Evolutionary conservation across 1,139 yeast genomes (phyloP), one percentile per base, ranked within the genome.

Genomic region (Suhomyces kunorum): DNA sequence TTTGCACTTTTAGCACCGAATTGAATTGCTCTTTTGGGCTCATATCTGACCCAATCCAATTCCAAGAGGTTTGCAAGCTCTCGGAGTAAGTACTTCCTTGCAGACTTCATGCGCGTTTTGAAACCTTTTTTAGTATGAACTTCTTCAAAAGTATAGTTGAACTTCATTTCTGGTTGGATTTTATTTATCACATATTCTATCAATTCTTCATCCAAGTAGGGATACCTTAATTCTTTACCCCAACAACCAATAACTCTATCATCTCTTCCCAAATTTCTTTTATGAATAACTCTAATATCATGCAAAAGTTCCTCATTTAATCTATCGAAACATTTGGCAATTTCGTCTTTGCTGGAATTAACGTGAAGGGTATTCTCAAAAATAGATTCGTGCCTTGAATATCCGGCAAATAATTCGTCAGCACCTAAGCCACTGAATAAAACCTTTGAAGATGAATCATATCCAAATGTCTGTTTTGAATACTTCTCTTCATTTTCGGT

Each of bases 1-100:
- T 92, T 92, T 1, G 99, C 98, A 56, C 96, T 85, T 50, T 86
- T 81, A 0, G 98, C 87, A 0, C 99, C 99, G 63, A 92, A 92
- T 56, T 92, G 98, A 45, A 92, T 89, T 0, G 99, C 99, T 36
- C 98, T 69, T 57, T 92, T 92, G n/a, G 84, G 79, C 55, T 92
- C 98, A 24, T 68, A 64, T 16, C 81, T 67, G 0, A 88, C 94
- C 61, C 74, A 76, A 0, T 50, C 59, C 29, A 90, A 60, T 0
- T 78, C 79, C 39, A 82, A 55, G 1, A 34, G 24, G 3, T 46
- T 51, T 0, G 97, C 97, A 14, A 87, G 55, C 36, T 68, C 63
- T 37, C 99, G 62, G 29, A 92, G 63, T 1, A 85, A 61, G 45
- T 66, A 68, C 57, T 92, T 92, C 39, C 95, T 68, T 1, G 63